Evolutionary conservation across 176 grass and related monocot genomes (phyloP), one percentile per base, ranked within the genome.

Genomic region (Bothriochloa decipiens): DNA sequence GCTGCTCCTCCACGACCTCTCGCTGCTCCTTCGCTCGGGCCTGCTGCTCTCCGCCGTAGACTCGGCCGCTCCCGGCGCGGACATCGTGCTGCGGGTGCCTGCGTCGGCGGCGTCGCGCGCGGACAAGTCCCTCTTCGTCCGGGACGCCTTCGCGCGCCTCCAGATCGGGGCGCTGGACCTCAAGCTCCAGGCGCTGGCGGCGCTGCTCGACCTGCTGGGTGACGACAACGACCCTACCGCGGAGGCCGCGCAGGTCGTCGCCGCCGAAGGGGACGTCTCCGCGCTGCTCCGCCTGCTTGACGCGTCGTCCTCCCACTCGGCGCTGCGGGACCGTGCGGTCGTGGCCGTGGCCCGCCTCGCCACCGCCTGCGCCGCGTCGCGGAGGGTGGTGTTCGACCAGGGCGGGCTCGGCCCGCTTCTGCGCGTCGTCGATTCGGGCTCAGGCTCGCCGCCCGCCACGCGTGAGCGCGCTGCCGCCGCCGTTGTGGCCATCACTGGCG

Each of bases 131-230:
- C 86, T 97, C 20, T 97, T 97, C 85, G 82, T 97, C 75, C 75
- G 91, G 53, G 94, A 97, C 75, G 81, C 87, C 49, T 97, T 97
- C 49, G 87, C 94, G 33, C 87, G 94, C 57, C 89, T 97, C 87
- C 91, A 97, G 91, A 97, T 97, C 84, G 94, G 94, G 22, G 84
- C 81, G 2, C 84, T 93, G 6, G 94, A 97, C 35, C 88, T 97
- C 82, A 97, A 97, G 83, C 69, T 91, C 79, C 88, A 97, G 87
- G 94, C 91, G 10, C 79, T 97, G 35, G 89, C 80, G 9, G 92
- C 91, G 40, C 89, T 97, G 33, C 87, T 93, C 17, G 82, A 94
- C 4, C 46, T 97, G 86, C 89, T 97, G 27, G 49, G 64, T 1
- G 41, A 81, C 66, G 29, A 32, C 2, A 2, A 32, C 29, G 89